Conservation (phyloP, 352 stramenopile genomes). For the Phytopythium litorale region DNA sequence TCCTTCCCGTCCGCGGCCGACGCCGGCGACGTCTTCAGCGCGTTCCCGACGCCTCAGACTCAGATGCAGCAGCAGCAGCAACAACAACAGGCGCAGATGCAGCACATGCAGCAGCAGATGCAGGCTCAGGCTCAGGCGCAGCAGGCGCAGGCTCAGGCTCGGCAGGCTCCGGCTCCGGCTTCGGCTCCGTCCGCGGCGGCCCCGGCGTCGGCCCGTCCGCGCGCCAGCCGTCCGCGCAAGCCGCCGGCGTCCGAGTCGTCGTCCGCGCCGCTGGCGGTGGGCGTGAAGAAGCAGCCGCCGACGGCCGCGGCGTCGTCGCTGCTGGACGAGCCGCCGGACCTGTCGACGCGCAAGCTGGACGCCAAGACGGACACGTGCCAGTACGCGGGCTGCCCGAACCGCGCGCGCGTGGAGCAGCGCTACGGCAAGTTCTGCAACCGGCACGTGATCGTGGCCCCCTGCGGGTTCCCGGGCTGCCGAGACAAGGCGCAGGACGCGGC, state of each 20-base stretch:
- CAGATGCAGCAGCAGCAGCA: conserved; percentile 5
- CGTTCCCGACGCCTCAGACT: conserved; percentile 2
- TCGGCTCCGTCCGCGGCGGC: not conserved
- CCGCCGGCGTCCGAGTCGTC: conserved; percentile 5
- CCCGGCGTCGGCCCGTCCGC: not conserved
- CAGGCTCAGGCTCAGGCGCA: not conserved
- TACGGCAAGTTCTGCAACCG: conserved; percentile 87
- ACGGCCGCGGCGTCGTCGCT: conserved; percentile 38
- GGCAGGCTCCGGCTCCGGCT: not conserved
- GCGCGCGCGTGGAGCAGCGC: conserved; percentile 63
- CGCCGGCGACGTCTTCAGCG: not conserved
- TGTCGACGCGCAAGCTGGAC: conserved; percentile 57
- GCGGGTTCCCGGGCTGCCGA: conserved; percentile 81
- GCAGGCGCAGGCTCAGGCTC: not conserved
- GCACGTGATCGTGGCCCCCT: conserved; percentile 81
- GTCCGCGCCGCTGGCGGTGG: not conserved
- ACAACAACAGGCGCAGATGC: not conserved
- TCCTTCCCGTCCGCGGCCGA: conserved; percentile 4
- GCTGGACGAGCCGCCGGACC: conserved; percentile 35
- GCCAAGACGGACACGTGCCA: conserved; percentile 68
- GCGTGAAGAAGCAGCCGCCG: conserved; percentile 12
- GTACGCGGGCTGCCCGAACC: conserved; percentile 75
- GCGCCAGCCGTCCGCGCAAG: conserved; percentile 2
- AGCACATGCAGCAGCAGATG: not conserved
- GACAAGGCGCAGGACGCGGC: conserved; percentile 48